phyloP scores from a whole-genome alignment of 345 rosid species.

The Lepidium africanum region DNA sequence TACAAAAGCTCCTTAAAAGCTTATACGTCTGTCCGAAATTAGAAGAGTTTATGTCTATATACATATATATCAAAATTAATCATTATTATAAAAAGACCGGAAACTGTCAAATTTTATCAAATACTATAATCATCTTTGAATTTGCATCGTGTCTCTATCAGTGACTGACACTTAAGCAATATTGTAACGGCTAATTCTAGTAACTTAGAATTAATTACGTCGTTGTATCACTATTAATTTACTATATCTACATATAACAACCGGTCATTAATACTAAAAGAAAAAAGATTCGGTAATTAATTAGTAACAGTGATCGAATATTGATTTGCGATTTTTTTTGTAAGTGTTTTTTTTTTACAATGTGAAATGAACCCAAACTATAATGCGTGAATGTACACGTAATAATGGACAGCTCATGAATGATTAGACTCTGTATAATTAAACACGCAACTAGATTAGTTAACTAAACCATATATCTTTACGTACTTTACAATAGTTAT shows the following conservation, averaged over 20 bases:
- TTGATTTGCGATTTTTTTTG: not conserved
- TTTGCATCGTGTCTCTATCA: not conserved
- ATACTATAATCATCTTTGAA: not conserved
- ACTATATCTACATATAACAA: not conserved
- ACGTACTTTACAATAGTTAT: not conserved
- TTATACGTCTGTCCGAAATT: not conserved
- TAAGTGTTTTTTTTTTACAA: not conserved
- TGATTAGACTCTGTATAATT: not conserved
- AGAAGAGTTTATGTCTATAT: not conserved
- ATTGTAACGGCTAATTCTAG: not conserved
- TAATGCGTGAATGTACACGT: constrained; percentile 14
- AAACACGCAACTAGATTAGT: not conserved
- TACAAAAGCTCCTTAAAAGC: not conserved
- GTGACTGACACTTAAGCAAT: not conserved
- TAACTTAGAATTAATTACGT: not conserved
- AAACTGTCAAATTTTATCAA: not conserved
- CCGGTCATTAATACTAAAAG: too few species aligned
- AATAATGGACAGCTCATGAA: not conserved
- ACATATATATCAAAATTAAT: not conserved
- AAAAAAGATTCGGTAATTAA: not conserved
- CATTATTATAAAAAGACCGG: not conserved
- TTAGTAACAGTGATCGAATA: not conserved
- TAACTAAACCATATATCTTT: not conserved
- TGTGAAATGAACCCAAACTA: not conserved
- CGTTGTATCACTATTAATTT: not conserved